Percentiles rank a stretch among this genome's conserved stretches.
Evolutionary conservation across 345 rosid species (phyloP).

Genomic region (Brassica nigra): DNA sequence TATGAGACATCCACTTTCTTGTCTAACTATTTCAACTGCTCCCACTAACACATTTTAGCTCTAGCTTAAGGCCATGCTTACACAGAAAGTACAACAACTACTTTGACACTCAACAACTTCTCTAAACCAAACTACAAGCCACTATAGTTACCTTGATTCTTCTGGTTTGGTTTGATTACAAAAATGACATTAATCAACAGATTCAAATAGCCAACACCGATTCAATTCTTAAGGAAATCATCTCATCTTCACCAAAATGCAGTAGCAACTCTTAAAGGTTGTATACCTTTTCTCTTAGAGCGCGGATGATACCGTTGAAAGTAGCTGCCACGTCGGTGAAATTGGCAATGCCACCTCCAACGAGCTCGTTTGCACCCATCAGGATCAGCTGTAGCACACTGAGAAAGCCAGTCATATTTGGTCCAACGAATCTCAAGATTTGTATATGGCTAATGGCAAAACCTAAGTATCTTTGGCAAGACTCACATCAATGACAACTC

Average conservation of each 20-base stretch:
- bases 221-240: neutral
- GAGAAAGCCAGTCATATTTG: slow-evolving; percentile 17
- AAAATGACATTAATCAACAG: too few species aligned
- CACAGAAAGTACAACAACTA: too few species aligned
- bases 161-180: too few species aligned
- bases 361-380: slow-evolving; percentile 89
- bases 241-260: slow-evolving; percentile 17
- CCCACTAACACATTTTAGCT: too few species aligned
- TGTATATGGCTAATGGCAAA: neutral
- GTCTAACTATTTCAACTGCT: too few species aligned
- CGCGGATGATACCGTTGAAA: slow-evolving; percentile 87
- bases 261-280: neutral
- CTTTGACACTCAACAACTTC: too few species aligned
- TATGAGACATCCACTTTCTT: too few species aligned
- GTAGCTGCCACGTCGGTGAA: slow-evolving; percentile 98
- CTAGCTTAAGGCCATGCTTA: too few species aligned
- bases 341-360: slow-evolving; percentile 98
- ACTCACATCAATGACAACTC: slow-evolving; percentile 94
- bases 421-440: neutral
- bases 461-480: neutral
- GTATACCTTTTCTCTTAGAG: slow-evolving; percentile 84
- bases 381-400: slow-evolving; percentile 94
- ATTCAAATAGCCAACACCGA: neutral
- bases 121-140: too few species aligned
- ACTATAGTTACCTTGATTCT: too few species aligned